These are phyloP conservation scores for Mycena rebaudengoi DNA, from an alignment of 768 basidiomycete species.

Conservation along the genomic window DNA sequence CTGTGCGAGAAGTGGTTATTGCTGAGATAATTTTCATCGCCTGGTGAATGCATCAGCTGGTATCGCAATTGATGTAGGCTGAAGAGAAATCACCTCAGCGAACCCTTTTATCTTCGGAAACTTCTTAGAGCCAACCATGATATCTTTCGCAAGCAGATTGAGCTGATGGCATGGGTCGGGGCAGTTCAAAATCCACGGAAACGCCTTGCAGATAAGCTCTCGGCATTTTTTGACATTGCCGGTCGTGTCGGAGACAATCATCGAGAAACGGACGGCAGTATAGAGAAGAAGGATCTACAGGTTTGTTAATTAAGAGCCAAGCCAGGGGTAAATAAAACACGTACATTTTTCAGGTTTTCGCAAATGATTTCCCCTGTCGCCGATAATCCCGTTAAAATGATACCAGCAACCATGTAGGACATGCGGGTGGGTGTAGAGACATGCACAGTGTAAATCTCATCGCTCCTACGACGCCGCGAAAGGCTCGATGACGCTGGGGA, in stretches of 20 bases:
- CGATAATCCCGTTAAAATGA: too few species aligned
- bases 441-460: background rate
- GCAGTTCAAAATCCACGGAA: conserved; percentile 26
- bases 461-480: background rate
- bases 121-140: conserved; percentile 15
- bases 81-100: background rate
- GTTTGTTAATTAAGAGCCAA: too few species aligned
- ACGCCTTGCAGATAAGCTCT: conserved; percentile 15
- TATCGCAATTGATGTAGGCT: background rate
- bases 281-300: conserved; percentile 5
- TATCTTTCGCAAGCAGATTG: conserved; percentile 22
- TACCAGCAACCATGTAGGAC: too few species aligned
- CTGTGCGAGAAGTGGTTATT: conserved; percentile 6
- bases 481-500: too few species aligned
- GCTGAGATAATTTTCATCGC: conserved; percentile 3
- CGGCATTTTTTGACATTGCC: conserved; percentile 19
- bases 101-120: conserved; percentile 10
- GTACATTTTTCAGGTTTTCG: too few species aligned
- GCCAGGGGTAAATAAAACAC: too few species aligned
- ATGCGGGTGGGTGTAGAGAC: background rate
- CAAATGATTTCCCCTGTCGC: too few species aligned
- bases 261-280: conserved; percentile 2
- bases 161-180: conserved; percentile 26
- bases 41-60: background rate
- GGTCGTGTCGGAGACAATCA: conserved; percentile 25